Evolutionary conservation across 2,329 filamentous ascomycete species (phyloP).

Genomic region (Paraphaeosphaeria minitans): DNA sequence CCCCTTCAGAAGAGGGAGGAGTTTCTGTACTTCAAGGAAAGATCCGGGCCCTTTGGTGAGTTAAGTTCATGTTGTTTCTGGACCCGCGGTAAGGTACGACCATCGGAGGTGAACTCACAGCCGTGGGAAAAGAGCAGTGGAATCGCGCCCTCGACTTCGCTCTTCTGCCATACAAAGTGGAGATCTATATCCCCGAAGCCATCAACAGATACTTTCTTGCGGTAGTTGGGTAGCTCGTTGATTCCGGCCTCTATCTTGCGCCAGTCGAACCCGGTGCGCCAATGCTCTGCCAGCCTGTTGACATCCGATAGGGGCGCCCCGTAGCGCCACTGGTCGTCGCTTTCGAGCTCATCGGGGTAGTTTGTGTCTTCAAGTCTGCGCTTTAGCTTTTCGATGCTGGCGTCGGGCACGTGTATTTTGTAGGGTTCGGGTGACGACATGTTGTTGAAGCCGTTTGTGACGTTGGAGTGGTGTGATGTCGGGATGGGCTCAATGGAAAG

Average conservation of each 20-base stretch:
- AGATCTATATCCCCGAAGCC: conserved; percentile 65
- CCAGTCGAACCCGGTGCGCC: conserved; percentile 66
- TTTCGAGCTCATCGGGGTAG: conserved; percentile 62
- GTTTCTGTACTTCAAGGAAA: conserved; percentile 69
- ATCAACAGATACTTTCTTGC: conserved; percentile 58
- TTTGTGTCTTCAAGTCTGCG: conserved; percentile 60
- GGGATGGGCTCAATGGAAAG: not conserved
- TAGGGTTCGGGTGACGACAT: conserved; percentile 25
- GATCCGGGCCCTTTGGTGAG: conserved; percentile 63
- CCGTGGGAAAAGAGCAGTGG: conserved; percentile 72
- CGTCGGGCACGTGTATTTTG: conserved; percentile 43
- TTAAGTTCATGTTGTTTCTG: not conserved
- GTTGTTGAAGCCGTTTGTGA: no score
- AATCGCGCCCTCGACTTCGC: conserved; percentile 58
- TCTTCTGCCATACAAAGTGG: conserved; percentile 68
- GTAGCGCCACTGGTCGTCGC: conserved; percentile 58
- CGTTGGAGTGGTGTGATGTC: not conserved
- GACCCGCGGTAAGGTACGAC: no score
- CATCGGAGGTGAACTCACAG: conserved; percentile 46
- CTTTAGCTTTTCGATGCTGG: conserved; percentile 59
- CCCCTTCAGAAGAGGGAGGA: conserved; percentile 56
- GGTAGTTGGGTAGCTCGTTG: conserved; percentile 66
- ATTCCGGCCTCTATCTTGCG: conserved; percentile 62
- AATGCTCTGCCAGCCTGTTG: conserved; percentile 62
- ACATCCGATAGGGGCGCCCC: conserved; percentile 66